phyloP scores from a whole-genome alignment of 1,284 basidiomycete species.

The Heterobasidion irregulare region DNA sequence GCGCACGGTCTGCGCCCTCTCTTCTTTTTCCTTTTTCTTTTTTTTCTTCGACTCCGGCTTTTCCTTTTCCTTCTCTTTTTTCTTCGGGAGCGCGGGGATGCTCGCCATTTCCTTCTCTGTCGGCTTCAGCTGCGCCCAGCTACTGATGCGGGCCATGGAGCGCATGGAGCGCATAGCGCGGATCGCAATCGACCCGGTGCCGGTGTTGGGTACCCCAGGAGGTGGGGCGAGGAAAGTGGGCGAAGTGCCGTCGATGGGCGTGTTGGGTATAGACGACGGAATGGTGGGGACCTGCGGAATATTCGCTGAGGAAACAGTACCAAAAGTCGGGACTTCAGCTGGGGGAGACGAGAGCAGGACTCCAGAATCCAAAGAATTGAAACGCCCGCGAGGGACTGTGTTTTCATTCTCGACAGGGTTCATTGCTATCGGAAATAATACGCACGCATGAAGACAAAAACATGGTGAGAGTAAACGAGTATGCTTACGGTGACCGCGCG shows the following conservation, averaged over 20 bases:
- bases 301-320: conserved; percentile 12
- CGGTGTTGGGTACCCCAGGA: conserved; percentile 12
- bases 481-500: conserved; percentile 35
- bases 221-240: conserved; percentile 12
- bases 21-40: conserved; percentile 22
- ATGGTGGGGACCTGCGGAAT: conserved; percentile 11
- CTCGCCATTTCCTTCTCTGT: conserved; percentile 22
- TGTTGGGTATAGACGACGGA: background rate
- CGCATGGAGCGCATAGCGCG: conserved; percentile 70
- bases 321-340: conserved; percentile 8
- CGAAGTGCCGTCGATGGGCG: conserved; percentile 6
- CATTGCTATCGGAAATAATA: background rate
- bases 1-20: conserved; percentile 26
- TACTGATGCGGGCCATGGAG: conserved; percentile 60
- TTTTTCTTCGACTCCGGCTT: conserved; percentile 20
- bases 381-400: conserved; percentile 31
- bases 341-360: conserved; percentile 32
- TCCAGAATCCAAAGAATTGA: conserved; percentile 58
- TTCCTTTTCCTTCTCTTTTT: conserved; percentile 18
- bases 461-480: conserved; percentile 1
- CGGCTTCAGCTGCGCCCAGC: conserved; percentile 54
- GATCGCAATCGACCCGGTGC: conserved; percentile 58
- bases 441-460: background rate
- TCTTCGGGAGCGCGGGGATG: conserved; percentile 11
- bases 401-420: background rate